Base-by-base conservation (phyloP, 768 basidiomycete genomes). In the Zangia roseola region DNA sequence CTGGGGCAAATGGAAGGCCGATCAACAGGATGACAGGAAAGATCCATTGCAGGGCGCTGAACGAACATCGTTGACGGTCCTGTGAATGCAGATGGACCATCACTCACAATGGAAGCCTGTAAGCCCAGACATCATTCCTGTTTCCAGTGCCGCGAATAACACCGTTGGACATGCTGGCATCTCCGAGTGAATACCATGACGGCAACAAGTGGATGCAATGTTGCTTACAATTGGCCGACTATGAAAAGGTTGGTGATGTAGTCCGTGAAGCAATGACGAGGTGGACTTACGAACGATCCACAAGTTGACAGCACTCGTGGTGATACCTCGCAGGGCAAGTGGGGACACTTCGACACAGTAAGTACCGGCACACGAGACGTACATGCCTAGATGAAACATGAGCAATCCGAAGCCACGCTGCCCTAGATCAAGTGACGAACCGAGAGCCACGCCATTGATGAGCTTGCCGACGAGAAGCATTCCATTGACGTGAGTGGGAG, bases 1-100 rank as follows among this genome's bases (percentile, higher is more conserved):
- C n/a, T n/a, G 68, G 67, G 3, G 65, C 65, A 25, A 69, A 65
- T 1, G 57, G 54, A 28, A 69, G 57, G 14, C 69, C 69, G 5
- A 60, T 41, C 39, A 69, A 45, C 39, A 69, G 58, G 4, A 68
- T 56, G 35, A 61, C 24, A 0, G 67, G 69, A 50, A 67, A 68
- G 34, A 69, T 63, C 62, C 66, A 69, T 33, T 69, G 68, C 12
- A 69, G 44, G 9, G 60, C 64, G 31, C 62, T 64, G 35, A 13
- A 17, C 43, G 26, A 14, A 43, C 1, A 3, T n/a, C n/a, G 30
- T 13, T 9, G 6, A 9, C 1, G 20, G 43, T 4, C 5, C 2
- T n/a, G n/a, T 23, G 20, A 1, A 7, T 2, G 3, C 14, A 33
- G 19, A 14, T 10, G n/a, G n/a, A n/a, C 12, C 3, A 17, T 23